Percentiles rank a stretch among this genome's conserved stretches.
Evolutionary conservation across 176 grass and related monocot genomes (phyloP).

Genomic region (Thinopyrum elongatum): DNA sequence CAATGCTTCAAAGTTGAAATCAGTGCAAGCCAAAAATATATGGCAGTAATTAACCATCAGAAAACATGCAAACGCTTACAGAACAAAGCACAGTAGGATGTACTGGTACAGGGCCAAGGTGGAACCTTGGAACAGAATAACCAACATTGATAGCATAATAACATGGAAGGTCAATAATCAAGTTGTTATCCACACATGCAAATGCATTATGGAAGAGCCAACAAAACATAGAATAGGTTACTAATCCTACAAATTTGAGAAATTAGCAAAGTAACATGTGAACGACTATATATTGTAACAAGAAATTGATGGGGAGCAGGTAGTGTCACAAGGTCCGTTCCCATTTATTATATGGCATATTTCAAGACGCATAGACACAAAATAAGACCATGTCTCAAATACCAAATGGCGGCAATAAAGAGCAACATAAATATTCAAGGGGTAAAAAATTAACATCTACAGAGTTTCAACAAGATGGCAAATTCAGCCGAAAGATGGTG

Average conservation of each 20-base stretch:
- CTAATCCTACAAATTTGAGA: not conserved
- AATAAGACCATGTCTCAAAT: constrained; percentile 9
- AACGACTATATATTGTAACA: constrained; percentile 2
- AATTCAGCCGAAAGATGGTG: constrained; percentile 31
- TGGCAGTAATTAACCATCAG: not conserved
- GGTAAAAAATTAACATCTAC: not conserved
- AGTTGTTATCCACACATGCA: not conserved
- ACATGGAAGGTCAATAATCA: not conserved
- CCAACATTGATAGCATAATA: not conserved
- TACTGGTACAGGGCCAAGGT: not conserved
- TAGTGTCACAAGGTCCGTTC: constrained; percentile 11
- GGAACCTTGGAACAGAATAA: no score
- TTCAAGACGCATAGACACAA: not conserved
- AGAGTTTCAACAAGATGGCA: not conserved
- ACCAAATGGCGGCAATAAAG: not conserved
- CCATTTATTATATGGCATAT: constrained; percentile 18
- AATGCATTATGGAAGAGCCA: not conserved
- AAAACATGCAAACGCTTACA: not conserved
- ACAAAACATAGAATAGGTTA: not conserved
- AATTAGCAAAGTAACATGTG: not conserved
- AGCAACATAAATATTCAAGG: not conserved
- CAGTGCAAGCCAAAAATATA: not conserved
- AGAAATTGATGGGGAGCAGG: not conserved
- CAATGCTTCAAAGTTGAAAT: not conserved
- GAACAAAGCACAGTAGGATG: not conserved